Base-by-base conservation (phyloP, 345 rosid genomes). In the Populus euphratica region DNA sequence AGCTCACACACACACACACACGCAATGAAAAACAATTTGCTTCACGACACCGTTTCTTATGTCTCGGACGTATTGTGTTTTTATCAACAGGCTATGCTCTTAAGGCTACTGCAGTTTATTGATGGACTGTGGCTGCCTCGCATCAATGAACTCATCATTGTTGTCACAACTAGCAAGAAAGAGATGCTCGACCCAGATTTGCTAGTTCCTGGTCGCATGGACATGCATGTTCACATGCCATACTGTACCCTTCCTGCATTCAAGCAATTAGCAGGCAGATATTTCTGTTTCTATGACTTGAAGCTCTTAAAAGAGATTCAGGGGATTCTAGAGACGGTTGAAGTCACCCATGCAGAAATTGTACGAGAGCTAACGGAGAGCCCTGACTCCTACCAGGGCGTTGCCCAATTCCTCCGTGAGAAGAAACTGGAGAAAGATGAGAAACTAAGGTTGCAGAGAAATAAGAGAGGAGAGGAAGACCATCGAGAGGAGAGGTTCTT, bases 111-210 rank as follows among this genome's bases (percentile, higher is more conserved):
- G 18, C 77, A 81, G 36, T 81, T 73, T 31, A 59, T 81, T 38
- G 84, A 81, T 69, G 84, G 84, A 13, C 70, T 81, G 29, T 77
- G 81, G 84, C 78, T 76, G 29, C 69, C 81, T 18, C 74, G 79
- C 33, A 73, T 76, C 0, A 76, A 81, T 31, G 84, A 81, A 62
- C 49, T 69, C 33, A 77, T 81, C 5, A 74, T 81, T 5, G 75
- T 81, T 39, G 78, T 77, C 73, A 81, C n/a, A 39, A 43, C 56
- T 13, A 43, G 20, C 27, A 0, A 43, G 31, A 43, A 35, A 25
- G 36, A 69, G 27, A 64, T 2, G 35, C 7, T 69, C 8, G 52
- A 43, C 21, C 73, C 73, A 43, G 7, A 79, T 0, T 29, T 82
- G 66, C 33, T 82, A 39, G 59, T 79, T 4, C 80, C 85, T 1